Evolutionary conservation across 2,329 filamentous ascomycete species (phyloP), one percentile per base, ranked within the genome.

Genomic region (Apiospora marii): DNA sequence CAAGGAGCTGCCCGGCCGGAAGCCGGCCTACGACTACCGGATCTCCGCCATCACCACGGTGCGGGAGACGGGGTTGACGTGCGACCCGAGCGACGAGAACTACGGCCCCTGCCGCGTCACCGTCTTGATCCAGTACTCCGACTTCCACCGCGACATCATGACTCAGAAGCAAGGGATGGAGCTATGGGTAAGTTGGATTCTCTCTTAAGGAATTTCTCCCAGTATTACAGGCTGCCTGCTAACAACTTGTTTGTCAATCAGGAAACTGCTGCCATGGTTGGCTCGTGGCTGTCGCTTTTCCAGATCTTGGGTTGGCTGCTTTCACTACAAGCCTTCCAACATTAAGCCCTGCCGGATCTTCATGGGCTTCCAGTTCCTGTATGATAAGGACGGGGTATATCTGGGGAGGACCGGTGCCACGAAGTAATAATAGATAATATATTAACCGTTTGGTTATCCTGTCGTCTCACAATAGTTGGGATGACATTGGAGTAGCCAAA

Each of bases 221-320:
- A n/a, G n/a, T n/a, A n/a, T n/a, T n/a, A n/a, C n/a, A n/a, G n/a
- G n/a, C n/a, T n/a, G 41, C 30, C 30, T 13, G 48, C 58, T 49
- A 16, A 51, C 46, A 22, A 43, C n/a, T n/a, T n/a, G n/a, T n/a
- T 30, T 48, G 19, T 10, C 13, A 0, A 67, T n/a, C 6, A 71
- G 70, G 70, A 71, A 13, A 14, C 67, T 44, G 70, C 70, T 13
- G 70, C 34, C 4, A 53, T 53, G 37, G 53, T 67, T 27, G 70
- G 70, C n/a, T 67, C 70, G 6, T 71, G 70, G 70, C n/a, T 71
- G 22, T 67, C 70, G 4, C 24, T 71, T 67, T 71, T 71, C 41
- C 70, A 71, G 51, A 67, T 71, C 16, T 22, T 67, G 2, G 49
- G 70, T 34, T 71, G 70, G 70, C 37, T 71, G 2, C 30, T 71